phyloP scores from a whole-genome alignment of 208 protist genomes.

The Naegleria fowleri region DNA sequence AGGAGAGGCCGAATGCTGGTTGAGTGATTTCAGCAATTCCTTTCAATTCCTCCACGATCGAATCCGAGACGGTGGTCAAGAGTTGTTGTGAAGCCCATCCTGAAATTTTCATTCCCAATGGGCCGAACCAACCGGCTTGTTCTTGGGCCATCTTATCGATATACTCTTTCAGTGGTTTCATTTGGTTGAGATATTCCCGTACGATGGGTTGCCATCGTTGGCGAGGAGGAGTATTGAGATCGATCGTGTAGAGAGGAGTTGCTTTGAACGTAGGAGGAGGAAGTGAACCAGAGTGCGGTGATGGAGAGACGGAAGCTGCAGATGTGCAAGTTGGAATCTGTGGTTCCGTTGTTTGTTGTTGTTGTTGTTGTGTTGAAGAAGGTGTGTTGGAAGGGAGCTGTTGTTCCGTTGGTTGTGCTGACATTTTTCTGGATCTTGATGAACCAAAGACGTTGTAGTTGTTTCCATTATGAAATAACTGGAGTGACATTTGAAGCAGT shows the following conservation, averaged over 20 bases:
- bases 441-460: too few relatives aligned
- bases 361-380: background rate
- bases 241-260: background rate
- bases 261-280: background rate
- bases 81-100: background rate
- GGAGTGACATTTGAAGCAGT: too few relatives aligned
- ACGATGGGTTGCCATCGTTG: slow-evolving; percentile 3
- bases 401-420: background rate
- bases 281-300: background rate
- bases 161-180: background rate
- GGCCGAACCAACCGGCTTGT: background rate
- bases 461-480: too few relatives aligned
- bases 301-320: background rate
- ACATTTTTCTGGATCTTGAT: background rate
- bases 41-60: background rate
- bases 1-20: background rate
- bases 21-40: background rate
- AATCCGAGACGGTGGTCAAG: background rate
- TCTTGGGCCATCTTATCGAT: background rate
- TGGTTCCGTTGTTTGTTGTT: background rate
- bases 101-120: background rate
- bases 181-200: background rate
- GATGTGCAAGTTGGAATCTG: background rate
- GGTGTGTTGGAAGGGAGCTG: background rate
- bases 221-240: background rate